Evolutionary conservation across 768 basidiomycete genomes (phyloP), one percentile per base, ranked within the genome.

Genomic region (Collybia nuda): DNA sequence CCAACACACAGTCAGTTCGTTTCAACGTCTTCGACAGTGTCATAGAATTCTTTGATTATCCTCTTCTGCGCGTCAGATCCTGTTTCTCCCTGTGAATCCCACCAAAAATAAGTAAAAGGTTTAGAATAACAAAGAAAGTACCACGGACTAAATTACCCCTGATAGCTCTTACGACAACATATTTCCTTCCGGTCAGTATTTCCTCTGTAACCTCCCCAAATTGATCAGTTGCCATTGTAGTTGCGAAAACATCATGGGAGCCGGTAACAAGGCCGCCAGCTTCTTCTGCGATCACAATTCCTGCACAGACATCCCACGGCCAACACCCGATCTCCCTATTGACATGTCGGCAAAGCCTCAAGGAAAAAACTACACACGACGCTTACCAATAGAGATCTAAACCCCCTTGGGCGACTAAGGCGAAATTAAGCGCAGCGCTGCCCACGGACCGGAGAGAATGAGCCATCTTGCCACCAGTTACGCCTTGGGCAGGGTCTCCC

Each of bases 271-370:
- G 70, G 12, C 87, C 82, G 5, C 96, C 96, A 0, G 95, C 90
- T 65, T 96, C 96, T 53, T 90, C 80, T 0, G 90, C 88, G 53
- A 98, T 95, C 57, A 96, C 85, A 11, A 90, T 84, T 0, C 94
- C 96, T 2, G 96, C 93, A 58, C 86, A 92, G 38, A 95, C 88
- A 66, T 95, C 90, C 93, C 92, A 95, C 12, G 88, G 82, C 75
- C 76, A 79, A 55, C 78, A 80, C 19, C 93, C 93, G 54, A 94
- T 86, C 66, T 93, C 90, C 87, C 88, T 88, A 52, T 29, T 29
- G 36, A 17, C 18, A 6, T 15, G 36, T 26, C 17, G 15, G 41
- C 17, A 5, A 6, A 18, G 8, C 22, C 28, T 5, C 17, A 56
- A 36, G 63, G 41, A 19, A n/a, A 17, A 23, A 41, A 29, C 19